These are phyloP conservation scores for Cylindrotheca fusiformis DNA, from an alignment of 108 stramenopile species.

Conservation along the genomic window DNA sequence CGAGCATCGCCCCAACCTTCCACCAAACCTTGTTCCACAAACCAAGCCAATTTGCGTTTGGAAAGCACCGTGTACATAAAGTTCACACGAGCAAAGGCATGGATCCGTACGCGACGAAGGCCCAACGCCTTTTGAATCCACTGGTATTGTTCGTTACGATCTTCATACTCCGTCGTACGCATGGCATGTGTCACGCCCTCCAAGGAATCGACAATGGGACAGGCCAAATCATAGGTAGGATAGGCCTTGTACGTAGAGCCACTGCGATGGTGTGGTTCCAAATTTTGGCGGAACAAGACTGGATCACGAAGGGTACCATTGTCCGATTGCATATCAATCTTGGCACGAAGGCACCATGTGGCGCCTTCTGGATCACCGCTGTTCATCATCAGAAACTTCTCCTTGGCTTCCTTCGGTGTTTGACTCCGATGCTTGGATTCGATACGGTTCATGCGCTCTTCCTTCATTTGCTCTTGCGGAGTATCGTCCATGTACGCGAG, in stretches of 20 bases:
- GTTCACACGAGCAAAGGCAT: conserved; percentile 96
- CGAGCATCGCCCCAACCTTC: conserved; percentile 98
- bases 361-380: conserved; percentile 75
- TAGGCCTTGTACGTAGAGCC: conserved; percentile 98
- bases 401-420: conserved; percentile 67
- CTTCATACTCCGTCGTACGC: conserved; percentile 99
- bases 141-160: conserved; percentile 94
- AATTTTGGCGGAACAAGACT: conserved; percentile 94
- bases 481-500: conserved; percentile 99
- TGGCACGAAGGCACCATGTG: conserved; percentile 96
- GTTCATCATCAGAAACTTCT: conserved; percentile 86
- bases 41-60: conserved; percentile 98
- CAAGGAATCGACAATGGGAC: conserved; percentile 98
- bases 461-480: conserved; percentile 92
- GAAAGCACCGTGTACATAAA: conserved; percentile 95
- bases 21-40: conserved; percentile 94
- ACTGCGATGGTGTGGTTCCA: conserved; percentile 92
- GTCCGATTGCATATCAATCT: conserved; percentile 92
- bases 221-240: conserved; percentile 99
- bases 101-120: conserved; percentile 89
- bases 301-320: conserved; percentile 99
- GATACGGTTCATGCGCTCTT: conserved; percentile 73
- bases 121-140: conserved; percentile 87
- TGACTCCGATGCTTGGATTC: conserved; percentile 84
- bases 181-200: conserved; percentile 99